Conservation (phyloP, 805 yeast genomes). For the Saccharomycopsis amapae region DNA sequence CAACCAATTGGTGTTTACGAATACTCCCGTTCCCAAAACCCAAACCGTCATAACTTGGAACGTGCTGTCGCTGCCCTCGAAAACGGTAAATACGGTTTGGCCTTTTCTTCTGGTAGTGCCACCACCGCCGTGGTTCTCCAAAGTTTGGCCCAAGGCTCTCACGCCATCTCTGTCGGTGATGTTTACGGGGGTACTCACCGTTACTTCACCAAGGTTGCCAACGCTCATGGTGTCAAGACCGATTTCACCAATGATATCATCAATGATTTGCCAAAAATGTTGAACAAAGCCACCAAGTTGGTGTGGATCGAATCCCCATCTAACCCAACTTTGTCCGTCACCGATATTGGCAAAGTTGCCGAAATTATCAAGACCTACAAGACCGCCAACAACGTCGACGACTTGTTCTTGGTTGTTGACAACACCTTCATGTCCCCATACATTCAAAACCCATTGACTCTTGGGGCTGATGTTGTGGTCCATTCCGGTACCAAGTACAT, state of each 20-base stretch:
- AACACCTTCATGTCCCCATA: slow-evolving; percentile 87
- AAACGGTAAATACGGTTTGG: slow-evolving; percentile 66
- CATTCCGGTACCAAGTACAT: slow-evolving; percentile 88
- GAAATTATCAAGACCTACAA: slow-evolving; percentile 37
- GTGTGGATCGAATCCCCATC: slow-evolving; percentile 90
- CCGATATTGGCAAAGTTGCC: slow-evolving; percentile 63
- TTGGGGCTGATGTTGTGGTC: slow-evolving; percentile 82
- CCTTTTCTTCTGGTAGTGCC: slow-evolving; percentile 82
- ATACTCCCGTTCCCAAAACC: slow-evolving; percentile 80
- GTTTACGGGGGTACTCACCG: slow-evolving; percentile 92
- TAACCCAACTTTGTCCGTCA: slow-evolving; percentile 76
- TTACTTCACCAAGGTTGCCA: slow-evolving; percentile 80
- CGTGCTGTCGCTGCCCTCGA: slow-evolving; percentile 73
- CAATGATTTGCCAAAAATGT: slow-evolving; percentile 46
- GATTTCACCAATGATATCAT: slow-evolving; percentile 61
- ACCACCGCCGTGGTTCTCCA: slow-evolving; percentile 73
- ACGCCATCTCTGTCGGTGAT: slow-evolving; percentile 73
- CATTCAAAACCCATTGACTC: slow-evolving; percentile 72
- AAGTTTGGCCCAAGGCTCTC: slow-evolving; percentile 62
- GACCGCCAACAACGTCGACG: slow-evolving; percentile 38
- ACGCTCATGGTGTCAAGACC: slow-evolving; percentile 66
- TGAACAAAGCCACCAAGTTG: slow-evolving; percentile 57
- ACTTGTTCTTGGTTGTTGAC: slow-evolving; percentile 66
- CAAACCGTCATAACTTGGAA: slow-evolving; percentile 80
- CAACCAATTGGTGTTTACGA: slow-evolving; percentile 73